Evolutionary conservation across 2,329 filamentous ascomycete species (phyloP), one percentile per base, ranked within the genome.

Genomic region (Tolypocladium pustulatum): DNA sequence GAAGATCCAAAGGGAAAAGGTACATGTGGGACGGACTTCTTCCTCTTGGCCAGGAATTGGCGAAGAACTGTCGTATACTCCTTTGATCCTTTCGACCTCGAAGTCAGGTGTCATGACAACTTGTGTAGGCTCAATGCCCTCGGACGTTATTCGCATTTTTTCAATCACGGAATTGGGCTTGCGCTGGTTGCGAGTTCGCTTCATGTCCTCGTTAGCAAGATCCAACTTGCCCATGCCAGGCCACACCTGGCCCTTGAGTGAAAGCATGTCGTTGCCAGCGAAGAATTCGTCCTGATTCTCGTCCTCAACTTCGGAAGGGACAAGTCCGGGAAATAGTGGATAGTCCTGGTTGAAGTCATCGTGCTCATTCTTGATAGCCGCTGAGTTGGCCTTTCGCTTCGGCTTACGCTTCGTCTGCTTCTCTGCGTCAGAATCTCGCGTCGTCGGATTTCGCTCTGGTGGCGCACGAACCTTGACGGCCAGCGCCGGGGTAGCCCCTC

Each of bases 211-310:
- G 5, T 86, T 89, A 5, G 89, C 89, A 57, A 89, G 85, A 70
- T 93, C 89, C 68, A 92, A 91, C n/a, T 90, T 79, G 57, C 83
- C 82, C 89, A 92, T 92, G 22, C 89, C 89, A 3, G 87, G 86
- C 79, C 86, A 91, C 54, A 84, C 76, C n/a, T 86, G 76, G 2
- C 89, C 89, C 70, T 92, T 92, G 57, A 91, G 78, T 13, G 71
- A 68, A 61, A 75, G 61, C 61, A 68, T 69, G 34, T 75, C 73
- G 36, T 63, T 58, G 36, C 59, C 61, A 2, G 58, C 54, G 20
- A 64, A 59, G 30, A 65, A 62, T 6, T 70, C 69, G 5, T 73
- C 71, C 13, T 60, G 65, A 20, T 63, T 37, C 17, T 69, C 69
- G 9, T 58, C 40, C n/a, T 73, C 68, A 41, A 69, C 63, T 8